These are phyloP conservation scores for Aphanomyces euteiches DNA, from an alignment of 352 stramenopile species.

Conservation along the genomic window DNA sequence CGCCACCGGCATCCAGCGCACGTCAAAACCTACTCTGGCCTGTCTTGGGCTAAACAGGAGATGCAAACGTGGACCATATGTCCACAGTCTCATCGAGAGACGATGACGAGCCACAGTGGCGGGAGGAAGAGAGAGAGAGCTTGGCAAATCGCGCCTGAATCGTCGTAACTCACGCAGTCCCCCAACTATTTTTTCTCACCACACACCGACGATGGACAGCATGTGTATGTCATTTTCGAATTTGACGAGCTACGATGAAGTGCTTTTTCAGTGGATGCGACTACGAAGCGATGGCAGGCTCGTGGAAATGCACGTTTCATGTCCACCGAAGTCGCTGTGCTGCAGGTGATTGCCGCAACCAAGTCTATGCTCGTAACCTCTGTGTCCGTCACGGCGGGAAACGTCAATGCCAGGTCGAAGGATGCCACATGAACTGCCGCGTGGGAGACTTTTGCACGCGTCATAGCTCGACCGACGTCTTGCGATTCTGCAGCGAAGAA, in stretches of 20 bases:
- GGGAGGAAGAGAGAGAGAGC: too few species aligned
- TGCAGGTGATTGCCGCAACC: conserved; percentile 16
- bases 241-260: not conserved
- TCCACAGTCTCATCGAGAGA: too few species aligned
- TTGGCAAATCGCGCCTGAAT: too few species aligned
- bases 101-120: too few species aligned
- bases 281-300: not conserved
- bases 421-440: not conserved
- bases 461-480: not conserved
- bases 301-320: conserved; percentile 22
- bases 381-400: conserved; percentile 24
- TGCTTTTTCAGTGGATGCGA: conserved; percentile 24
- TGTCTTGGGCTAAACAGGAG: too few species aligned
- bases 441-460: conserved; percentile 5
- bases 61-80: too few species aligned
- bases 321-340: conserved; percentile 17
- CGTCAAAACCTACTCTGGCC: too few species aligned
- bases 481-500: conserved; percentile 1
- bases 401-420: conserved; percentile 16
- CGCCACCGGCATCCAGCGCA: too few species aligned
- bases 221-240: too few species aligned
- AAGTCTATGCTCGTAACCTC: conserved; percentile 25
- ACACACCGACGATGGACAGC: too few species aligned
- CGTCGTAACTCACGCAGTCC: too few species aligned
- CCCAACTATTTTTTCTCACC: too few species aligned